Evolutionary conservation across 2,329 filamentous ascomycete genomes (phyloP), one percentile per base, ranked within the genome.

Genomic region (Calonectria pseudoreteaudii): DNA sequence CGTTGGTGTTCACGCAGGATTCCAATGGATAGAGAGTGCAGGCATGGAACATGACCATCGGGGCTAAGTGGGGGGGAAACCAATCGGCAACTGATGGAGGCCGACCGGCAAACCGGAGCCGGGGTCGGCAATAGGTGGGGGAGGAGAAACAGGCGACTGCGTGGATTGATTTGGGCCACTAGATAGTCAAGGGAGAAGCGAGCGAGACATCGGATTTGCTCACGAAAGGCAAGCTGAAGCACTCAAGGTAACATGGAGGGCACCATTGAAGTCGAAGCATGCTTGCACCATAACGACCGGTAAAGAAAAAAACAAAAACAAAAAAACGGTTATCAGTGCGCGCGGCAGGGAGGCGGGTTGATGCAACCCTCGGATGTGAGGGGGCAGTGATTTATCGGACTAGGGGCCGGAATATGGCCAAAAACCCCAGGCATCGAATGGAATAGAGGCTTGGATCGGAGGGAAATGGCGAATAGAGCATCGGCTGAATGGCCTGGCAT

Each of bases 91-190:
- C 53, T 18, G 36, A 41, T 38, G 18, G 34, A 49, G 56, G 16
- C 68, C 44, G 47, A 68, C 20, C 36, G 38, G 47, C 58, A 13
- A 60, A 34, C 68, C 58, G 68, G 68, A 52, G 58, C 68, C 68
- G 68, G 68, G 68, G 28, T 64, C 58, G 68, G 68, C 68, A 70
- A 65, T 18, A 47, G 30, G 68, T 64, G 68, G 67, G 67, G 56
- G 53, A 56, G n/a, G 41, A 65, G 41, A 9, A 13, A n/a, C 26
- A 34, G 3, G 38, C 38, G 38, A 44, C 36, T 20, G 36, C 38
- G 38, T 44, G 41, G 36, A 44, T 38, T 65, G 60, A 65, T 49
- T 62, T 36, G 4, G 60, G 60, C 38, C 38, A 13, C 28, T 38
- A 38, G 38, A 47, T n/a, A 47, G 11, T 2, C 44, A 49, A 30